Base-by-base conservation (phyloP, 257 asterid genomes). In the Primulina huaijiensis region DNA sequence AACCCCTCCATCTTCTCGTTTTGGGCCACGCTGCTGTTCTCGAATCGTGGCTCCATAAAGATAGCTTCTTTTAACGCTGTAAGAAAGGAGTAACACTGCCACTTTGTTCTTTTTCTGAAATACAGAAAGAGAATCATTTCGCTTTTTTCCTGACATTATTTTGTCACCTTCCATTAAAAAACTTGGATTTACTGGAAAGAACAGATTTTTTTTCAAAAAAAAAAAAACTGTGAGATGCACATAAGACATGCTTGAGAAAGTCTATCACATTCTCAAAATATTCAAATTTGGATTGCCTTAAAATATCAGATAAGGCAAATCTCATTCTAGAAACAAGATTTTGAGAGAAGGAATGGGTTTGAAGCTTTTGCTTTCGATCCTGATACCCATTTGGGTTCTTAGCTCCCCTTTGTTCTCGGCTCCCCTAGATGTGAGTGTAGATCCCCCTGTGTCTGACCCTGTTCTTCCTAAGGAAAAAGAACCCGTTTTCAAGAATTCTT, bases 371-470 rank as follows among this genome's bases (percentile, higher is more conserved):
- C 61, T 84, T 61, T 35, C 85, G 79, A 10, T 87, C 74, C 64
- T 83, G 11, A 9, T 87, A 34, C 73, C 83, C 79, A 75, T 83
- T 77, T 81, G 83, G 91, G 73, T 76, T 77, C 81, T 81, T 10
- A 76, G 82, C 43, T 64, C 56, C 31, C 76, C 80, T 75, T 65
- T 80, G 74, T 79, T 77, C 70, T 81, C 94, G 14, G 81, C 82
- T 65, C 89, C 96, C 20, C 80, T 86, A 34, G 87, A 83, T 77
- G 92, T 85, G 62, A 84, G 74, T 66, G 88, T 96, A 7, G 84
- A 78, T 77, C 89, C 97, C 17, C 96, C 98, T n/a, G 92, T 76
- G 57, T 52, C 92, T 25, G 90, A 89, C 84, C 97, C 96, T 56
- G 87, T 86, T 85, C 85, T 93, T 80, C 99, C 99, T 7, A 79